A percentile compares a stretch with the other conserved stretches of the same genome.
These are phyloP conservation scores for Parastagonospora avenae DNA, from an alignment of 2,329 filamentous ascomycete species.

Conservation along the genomic window DNA sequence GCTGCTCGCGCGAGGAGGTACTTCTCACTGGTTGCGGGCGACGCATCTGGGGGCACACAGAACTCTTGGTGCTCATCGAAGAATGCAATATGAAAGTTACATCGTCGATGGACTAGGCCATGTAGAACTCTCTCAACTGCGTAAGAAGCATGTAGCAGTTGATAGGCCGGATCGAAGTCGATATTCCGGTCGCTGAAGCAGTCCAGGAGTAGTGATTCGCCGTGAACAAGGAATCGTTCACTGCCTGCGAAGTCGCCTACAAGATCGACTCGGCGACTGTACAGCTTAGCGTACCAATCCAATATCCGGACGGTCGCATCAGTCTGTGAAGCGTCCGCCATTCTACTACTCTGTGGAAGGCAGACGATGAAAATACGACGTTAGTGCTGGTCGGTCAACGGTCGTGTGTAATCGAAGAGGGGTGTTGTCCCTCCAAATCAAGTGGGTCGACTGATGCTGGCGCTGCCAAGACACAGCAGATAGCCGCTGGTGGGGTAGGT, in stretches of 20 bases:
- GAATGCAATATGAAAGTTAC: slow-evolving; percentile 74
- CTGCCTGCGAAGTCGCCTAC: slow-evolving; percentile 77
- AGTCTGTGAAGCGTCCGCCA: slow-evolving; percentile 26
- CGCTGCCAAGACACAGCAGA: slow-evolving; percentile 4
- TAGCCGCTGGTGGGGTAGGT: slow-evolving; percentile 21
- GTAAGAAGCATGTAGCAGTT: slow-evolving; percentile 73
- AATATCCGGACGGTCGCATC: slow-evolving; percentile 30
- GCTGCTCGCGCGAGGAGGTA: slow-evolving; percentile 67
- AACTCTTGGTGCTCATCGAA: slow-evolving; percentile 63
- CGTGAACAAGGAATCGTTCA: slow-evolving; percentile 74
- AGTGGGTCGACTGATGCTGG: slow-evolving; percentile 8
- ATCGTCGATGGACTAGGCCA: slow-evolving; percentile 65
- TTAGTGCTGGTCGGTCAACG: slow-evolving; percentile 12
- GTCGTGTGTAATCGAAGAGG: slow-evolving; percentile 8
- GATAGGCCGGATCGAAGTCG: slow-evolving; percentile 69
- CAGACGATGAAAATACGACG: not conserved
- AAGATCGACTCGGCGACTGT: slow-evolving; percentile 53
- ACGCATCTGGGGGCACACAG: slow-evolving; percentile 58
- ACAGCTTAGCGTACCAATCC: slow-evolving; percentile 43
- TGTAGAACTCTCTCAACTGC: slow-evolving; percentile 69
- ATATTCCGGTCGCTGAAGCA: slow-evolving; percentile 67
- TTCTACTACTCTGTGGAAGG: slow-evolving; percentile 12
- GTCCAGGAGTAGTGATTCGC: slow-evolving; percentile 71
- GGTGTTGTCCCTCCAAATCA: slow-evolving; percentile 11
- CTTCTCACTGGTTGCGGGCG: slow-evolving; percentile 49